These are phyloP conservation scores for Mortierella hygrophila DNA, from an alignment of 192 early-diverging fungal genomes.

Conservation along the genomic window DNA sequence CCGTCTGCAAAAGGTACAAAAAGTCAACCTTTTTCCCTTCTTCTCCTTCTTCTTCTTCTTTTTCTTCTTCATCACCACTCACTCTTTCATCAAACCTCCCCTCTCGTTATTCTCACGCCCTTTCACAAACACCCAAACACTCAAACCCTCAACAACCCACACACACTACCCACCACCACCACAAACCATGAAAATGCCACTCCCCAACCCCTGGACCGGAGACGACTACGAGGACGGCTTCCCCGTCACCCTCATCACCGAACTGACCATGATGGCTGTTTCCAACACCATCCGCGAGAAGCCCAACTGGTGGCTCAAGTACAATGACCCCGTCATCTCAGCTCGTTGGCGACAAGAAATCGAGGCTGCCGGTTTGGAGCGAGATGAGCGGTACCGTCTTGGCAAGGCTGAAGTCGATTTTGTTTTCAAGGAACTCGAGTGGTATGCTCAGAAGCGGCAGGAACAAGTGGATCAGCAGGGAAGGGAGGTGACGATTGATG, in stretches of 20 bases:
- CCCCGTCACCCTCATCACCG: slow-evolving; percentile 24
- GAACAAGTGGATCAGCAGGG: background rate
- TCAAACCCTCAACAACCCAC: background rate
- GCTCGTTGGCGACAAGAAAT: slow-evolving; percentile 18
- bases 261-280: slow-evolving; percentile 21
- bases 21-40: too few species aligned
- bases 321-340: slow-evolving; percentile 39
- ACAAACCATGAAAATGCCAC: background rate
- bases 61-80: too few species aligned
- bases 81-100: too few species aligned
- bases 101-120: too few species aligned
- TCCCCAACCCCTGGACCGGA: slow-evolving; percentile 31
- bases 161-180: background rate
- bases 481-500: slow-evolving; percentile 3
- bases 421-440: slow-evolving; percentile 44
- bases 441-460: slow-evolving; percentile 16
- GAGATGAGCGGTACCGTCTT: slow-evolving; percentile 3
- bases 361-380: background rate
- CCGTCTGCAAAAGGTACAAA: too few species aligned
- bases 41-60: too few species aligned
- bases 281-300: slow-evolving; percentile 55
- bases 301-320: slow-evolving; percentile 54
- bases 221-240: slow-evolving; percentile 37
- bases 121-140: background rate
- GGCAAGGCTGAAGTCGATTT: slow-evolving; percentile 22